Evolutionary conservation across 2,329 filamentous ascomycete genomes (phyloP).

Genomic region (Geoglossum cookeanum): DNA sequence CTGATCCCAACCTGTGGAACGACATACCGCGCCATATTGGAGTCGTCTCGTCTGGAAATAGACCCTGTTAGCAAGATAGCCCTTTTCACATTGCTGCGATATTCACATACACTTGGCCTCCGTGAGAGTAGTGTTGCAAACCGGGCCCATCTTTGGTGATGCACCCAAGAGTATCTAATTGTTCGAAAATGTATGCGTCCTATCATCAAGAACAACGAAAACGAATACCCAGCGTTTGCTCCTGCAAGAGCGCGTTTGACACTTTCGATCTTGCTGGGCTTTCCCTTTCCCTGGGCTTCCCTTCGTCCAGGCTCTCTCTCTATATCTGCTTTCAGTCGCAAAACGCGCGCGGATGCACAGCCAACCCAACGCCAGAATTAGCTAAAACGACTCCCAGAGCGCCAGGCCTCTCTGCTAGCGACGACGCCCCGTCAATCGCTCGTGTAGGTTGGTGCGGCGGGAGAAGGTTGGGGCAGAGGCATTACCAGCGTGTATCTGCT

Average conservation of each 20-base stretch:
- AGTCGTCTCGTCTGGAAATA: not conserved
- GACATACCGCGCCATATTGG: not conserved
- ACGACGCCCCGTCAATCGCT: too few species aligned
- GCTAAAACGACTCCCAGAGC: too few species aligned
- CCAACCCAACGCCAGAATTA: too few species aligned
- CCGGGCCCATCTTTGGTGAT: not conserved
- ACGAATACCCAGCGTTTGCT: not conserved
- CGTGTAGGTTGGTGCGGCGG: too few species aligned
- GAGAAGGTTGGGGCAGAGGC: too few species aligned
- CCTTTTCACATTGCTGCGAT: not conserved
- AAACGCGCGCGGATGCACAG: too few species aligned
- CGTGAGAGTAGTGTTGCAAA: conserved; percentile 4
- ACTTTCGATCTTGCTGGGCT: not conserved
- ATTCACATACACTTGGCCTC: not conserved
- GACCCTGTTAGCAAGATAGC: not conserved
- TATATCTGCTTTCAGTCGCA: too few species aligned
- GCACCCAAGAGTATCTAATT: not conserved
- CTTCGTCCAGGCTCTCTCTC: too few species aligned
- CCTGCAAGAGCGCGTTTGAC: not conserved
- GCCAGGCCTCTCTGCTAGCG: too few species aligned
- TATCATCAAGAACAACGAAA: not conserved
- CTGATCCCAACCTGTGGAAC: conserved; percentile 35
- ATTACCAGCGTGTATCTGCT: too few species aligned
- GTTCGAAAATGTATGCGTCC: not conserved
- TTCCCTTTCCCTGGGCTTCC: too few species aligned